A percentile compares a stretch with the other conserved stretches of the same genome.
phyloP scores from a whole-genome alignment of 805 yeast genomes.

The Teunomyces gatunensis region DNA sequence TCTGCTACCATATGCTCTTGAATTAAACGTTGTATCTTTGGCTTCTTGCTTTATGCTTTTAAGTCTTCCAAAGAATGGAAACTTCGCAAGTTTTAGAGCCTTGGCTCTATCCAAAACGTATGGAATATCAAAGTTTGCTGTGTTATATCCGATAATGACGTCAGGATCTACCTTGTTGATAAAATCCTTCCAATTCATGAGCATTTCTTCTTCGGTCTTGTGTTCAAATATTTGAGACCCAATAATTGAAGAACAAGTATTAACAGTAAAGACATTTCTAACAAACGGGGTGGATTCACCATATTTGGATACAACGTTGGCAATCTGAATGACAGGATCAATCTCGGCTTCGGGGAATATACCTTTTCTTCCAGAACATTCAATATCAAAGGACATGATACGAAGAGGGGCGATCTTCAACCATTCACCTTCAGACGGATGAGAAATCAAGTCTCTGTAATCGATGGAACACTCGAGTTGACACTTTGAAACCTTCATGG shows the following conservation, averaged over 20 bases:
- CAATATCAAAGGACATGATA: conserved; percentile 92
- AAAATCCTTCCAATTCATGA: conserved; percentile 83
- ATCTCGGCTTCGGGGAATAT: conserved; percentile 91
- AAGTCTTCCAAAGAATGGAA: conserved; percentile 88
- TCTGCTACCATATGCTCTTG: conserved; percentile 94
- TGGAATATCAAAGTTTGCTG: conserved; percentile 92
- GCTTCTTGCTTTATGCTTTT: conserved; percentile 66
- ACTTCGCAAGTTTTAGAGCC: conserved; percentile 60
- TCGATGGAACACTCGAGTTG: conserved; percentile 80
- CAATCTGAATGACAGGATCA: conserved; percentile 96
- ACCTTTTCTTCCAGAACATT: conserved; percentile 97
- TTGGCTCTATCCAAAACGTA: conserved; percentile 84
- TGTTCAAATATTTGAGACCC: conserved; percentile 86
- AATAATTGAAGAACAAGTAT: conserved; percentile 87
- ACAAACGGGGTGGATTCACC: conserved; percentile 89
- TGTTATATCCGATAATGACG: conserved; percentile 94
- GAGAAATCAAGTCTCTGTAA: conserved; percentile 69
- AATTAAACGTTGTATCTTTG: conserved; percentile 79
- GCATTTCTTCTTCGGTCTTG: conserved; percentile 76
- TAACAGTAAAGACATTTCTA: conserved; percentile 90
- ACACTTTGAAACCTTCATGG: conserved; percentile 61
- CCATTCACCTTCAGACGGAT: conserved; percentile 92
- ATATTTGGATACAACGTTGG: conserved; percentile 82
- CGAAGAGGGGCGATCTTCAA: conserved; percentile 90
- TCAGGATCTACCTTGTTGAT: conserved; percentile 87